These are phyloP conservation scores for Immersiella caudata DNA, from an alignment of 495 filamentous ascomycete species.

Conservation along the genomic window DNA sequence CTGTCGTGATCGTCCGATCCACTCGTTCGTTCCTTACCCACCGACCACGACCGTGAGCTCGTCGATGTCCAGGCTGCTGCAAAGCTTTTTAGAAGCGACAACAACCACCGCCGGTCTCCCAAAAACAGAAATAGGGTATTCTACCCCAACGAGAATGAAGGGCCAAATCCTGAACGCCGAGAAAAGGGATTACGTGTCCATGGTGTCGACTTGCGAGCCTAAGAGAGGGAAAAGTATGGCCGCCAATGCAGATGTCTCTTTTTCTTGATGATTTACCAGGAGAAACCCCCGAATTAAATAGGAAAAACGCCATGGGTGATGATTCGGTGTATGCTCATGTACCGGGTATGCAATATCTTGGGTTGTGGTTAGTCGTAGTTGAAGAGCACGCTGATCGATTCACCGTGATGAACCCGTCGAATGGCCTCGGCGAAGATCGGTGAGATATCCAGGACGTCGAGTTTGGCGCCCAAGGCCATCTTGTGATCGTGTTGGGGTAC, in stretches of 20 bases:
- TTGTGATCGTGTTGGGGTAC: constrained; percentile 85
- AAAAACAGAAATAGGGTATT: neutral
- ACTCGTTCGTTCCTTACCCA: neutral
- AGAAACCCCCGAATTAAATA: constrained; percentile 12
- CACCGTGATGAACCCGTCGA: constrained; percentile 93
- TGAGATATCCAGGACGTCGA: constrained; percentile 90
- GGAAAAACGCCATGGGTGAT: constrained; percentile 27
- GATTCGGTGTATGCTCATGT: constrained; percentile 26
- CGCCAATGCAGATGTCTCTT: constrained; percentile 36
- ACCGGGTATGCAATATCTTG: constrained; percentile 25
- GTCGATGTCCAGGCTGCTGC: neutral
- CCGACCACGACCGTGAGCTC: neutral
- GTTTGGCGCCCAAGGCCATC: constrained; percentile 70
- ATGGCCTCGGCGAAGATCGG: constrained; percentile 97
- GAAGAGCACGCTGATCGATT: constrained; percentile 96
- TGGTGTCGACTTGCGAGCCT: constrained; percentile 1
- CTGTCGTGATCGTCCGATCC: neutral
- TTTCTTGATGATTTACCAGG: constrained; percentile 22
- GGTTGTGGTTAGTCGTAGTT: constrained; percentile 72
- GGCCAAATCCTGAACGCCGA: constrained; percentile 22
- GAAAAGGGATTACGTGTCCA: constrained; percentile 14
- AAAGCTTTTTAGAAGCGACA: constrained; percentile 1
- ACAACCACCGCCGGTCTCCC: constrained; percentile 16
- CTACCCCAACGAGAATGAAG: constrained; percentile 5
- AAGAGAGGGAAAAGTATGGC: constrained; percentile 24